Base-by-base conservation (phyloP, 257 asterid species). In the Vinca minor region DNA sequence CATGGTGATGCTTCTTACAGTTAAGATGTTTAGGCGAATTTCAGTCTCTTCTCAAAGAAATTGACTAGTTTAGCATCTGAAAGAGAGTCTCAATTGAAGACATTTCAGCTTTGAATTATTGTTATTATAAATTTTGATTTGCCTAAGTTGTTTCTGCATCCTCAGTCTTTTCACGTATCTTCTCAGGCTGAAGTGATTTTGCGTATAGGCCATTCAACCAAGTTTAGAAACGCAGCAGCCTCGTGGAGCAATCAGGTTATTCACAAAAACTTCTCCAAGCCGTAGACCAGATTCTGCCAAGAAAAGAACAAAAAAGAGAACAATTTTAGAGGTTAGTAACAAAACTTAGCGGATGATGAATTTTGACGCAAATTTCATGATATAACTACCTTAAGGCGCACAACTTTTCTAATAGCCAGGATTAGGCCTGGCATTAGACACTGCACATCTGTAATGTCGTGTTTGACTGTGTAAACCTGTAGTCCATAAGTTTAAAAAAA, bases 381-480 rank as follows among this genome's bases (percentile, higher is more conserved):
- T 20, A 42, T n/a, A 34, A 20, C 28, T 64, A 89, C 97, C 94
- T 89, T 87, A 44, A 87, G 81, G 67, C 95, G 97, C 62, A 85
- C 90, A 39, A 89, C 95, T 83, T 79, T 87, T 81, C 97, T 78
- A 61, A 87, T 85, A 55, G 94, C 97, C 31, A 87, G 77, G 69
- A 89, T 75, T 47, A 89, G 71, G 38, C 95, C 97, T 3, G 95
- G 97, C 92, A 87, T 87, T 65, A 89, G 88, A 58, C 83, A 83
- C 36, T 82, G 94, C 70, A 82, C 95, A 63, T 79, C 81, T 2
- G 81, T 81, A 74, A 85, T 72, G 13, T 89, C 97, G 36, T 89
- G 95, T 77, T 89, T 87, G 38, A 87, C 66, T 41, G 95, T 85
- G 79, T 87, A 89, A 47, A 87, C 87, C 95, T 88, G 75, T 62